Evolutionary conservation across 805 yeast genomes (phyloP), one percentile per base, ranked within the genome.

Genomic region (Monosporozyma aquatica): DNA sequence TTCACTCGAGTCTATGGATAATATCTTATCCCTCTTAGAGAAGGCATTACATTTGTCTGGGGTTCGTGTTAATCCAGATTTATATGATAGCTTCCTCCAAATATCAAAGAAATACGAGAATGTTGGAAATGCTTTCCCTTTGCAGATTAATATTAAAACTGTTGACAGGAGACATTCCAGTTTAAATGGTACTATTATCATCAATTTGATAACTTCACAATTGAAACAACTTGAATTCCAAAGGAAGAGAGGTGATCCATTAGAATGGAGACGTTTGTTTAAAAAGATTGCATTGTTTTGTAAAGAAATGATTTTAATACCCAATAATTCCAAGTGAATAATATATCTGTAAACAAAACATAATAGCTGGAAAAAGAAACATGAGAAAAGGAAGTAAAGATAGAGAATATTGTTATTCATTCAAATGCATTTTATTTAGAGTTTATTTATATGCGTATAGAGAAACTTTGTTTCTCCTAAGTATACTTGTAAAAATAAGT

Each of bases 191-290:
- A 58, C 61, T 18, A 68, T 77, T 38, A 65, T 63, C 22, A 66
- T 78, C 9, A 55, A 65, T 2, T 57, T 61, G 28, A 54, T 72
- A 1, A 69, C 65, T 25, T 64, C 65, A 23, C 55, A 58, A 9
- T 62, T 71, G 41, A 69, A 73, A 44, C 72, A 70, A 40, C 67
- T 81, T 0, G 75, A 72, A 41, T 79, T 81, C 50, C 58, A 71
- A 28, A 76, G 75, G 49, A 64, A 70, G 3, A 69, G 70, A 27
- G 85, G 83, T 0, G 87, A 81, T 59, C 87, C 87, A 0, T 55
- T 81, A 32, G 87, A 81, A 56, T 81, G 87, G 87, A 68, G 87
- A 58, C 61, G 78, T 13, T 62, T 81, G 15, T 81, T 82, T 61
- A 77, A 78, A 52, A 68, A 69, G 37, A 67, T 78, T 24, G 72